Evolutionary conservation across 1,139 yeast species (phyloP), one percentile per base, ranked within the genome.

Genomic region (Saccharomycopsis hybrid): DNA sequence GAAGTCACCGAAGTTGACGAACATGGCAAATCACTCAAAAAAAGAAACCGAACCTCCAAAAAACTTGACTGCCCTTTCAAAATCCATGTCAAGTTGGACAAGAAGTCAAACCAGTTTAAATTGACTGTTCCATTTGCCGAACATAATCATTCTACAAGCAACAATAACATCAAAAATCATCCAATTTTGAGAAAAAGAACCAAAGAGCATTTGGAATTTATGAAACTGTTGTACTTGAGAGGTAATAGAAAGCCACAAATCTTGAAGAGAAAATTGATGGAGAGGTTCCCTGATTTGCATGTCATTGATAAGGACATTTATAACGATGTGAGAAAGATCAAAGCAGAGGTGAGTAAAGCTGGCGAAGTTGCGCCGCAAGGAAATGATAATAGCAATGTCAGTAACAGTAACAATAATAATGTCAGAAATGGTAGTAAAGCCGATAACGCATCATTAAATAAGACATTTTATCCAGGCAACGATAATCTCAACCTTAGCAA

Each of bases 291-390:
- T 5, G 49, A 48, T 13, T 41, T 53, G 27, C 25, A 42, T 11
- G 45, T 53, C 28, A 53, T 53, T 33, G 55, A 53, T 45, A 53
- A 53, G 41, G 55, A 53, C 33, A 41, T 53, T 13, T 53, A 53
- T 32, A 53, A 53, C 42, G 55, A 53, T 38, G 36, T 53, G 18
- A 47, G 55, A 11, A 51, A 51, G 39, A 46, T 53, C 8, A 53
- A 51, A 43, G 25, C 18, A 31, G 33, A 50, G 18, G 29, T 49
- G 9, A 18, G 18, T 18, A 43, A 45, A 31, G 33, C 47, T 11
- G 50, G 43, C 7, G 30, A 29, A 29, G 28, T 29, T 11, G 43
- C 33, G 28, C 43, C 18, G 18, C 18, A 18, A 18, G 18, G 18
- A 18, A 18, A 18, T 18, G 18, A 18, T 18, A 18, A 18, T 18